Evolutionary conservation across 2,329 filamentous ascomycete genomes (phyloP).

Genomic region (Fusarium solani-melongenae): DNA sequence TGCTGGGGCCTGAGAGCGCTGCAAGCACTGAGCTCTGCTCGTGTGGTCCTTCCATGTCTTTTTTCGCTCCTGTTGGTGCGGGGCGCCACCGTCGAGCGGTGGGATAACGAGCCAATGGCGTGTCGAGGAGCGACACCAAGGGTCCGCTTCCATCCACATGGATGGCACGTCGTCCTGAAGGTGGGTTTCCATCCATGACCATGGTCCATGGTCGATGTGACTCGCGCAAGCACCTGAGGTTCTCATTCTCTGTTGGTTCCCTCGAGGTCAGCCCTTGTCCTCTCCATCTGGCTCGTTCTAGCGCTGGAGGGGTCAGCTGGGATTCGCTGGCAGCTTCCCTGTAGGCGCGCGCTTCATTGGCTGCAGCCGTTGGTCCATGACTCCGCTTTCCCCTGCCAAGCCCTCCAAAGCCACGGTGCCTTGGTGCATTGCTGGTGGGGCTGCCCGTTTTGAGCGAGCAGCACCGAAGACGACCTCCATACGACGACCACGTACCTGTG

Average conservation of each 20-base stretch:
- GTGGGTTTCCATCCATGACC: not conserved
- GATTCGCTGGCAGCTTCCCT: slow-evolving; percentile 27
- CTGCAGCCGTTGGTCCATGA: slow-evolving; percentile 3
- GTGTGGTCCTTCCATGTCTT: slow-evolving; percentile 7
- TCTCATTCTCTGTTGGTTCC: slow-evolving; percentile 17
- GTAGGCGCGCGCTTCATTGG: slow-evolving; percentile 38
- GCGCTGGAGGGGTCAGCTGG: slow-evolving; percentile 19
- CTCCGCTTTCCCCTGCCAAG: slow-evolving; percentile 39
- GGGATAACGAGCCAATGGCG: slow-evolving; percentile 18
- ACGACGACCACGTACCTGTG: not conserved
- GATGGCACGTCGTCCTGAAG: slow-evolving; percentile 16
- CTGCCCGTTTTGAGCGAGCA: slow-evolving; percentile 15
- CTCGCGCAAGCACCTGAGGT: slow-evolving; percentile 20
- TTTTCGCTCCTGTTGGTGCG: slow-evolving; percentile 20
- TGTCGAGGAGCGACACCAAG: not conserved
- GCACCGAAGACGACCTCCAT: slow-evolving; percentile 13
- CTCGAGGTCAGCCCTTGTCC: slow-evolving; percentile 8
- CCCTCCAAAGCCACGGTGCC: slow-evolving; percentile 11
- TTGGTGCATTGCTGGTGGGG: slow-evolving; percentile 9
- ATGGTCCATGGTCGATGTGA: not conserved
- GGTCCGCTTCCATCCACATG: slow-evolving; percentile 12
- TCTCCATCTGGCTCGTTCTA: slow-evolving; percentile 24
- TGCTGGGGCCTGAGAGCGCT: not conserved
- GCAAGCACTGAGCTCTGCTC: not conserved
- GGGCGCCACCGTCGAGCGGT: slow-evolving; percentile 30